These are phyloP conservation scores for Mortierella sp. DNA, from an alignment of 371 early-diverging fungal genomes.

Conservation along the genomic window DNA sequence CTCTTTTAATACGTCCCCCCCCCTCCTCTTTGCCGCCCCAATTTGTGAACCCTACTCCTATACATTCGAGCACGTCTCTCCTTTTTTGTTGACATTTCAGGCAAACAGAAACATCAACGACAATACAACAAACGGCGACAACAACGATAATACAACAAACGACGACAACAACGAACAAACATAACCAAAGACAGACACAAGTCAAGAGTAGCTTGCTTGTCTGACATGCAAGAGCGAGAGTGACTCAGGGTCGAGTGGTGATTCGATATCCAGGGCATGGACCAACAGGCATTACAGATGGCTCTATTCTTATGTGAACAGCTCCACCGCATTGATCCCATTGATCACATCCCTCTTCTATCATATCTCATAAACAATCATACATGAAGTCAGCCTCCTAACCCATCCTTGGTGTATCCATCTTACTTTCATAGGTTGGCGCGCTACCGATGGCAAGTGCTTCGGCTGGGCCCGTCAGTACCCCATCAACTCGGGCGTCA, in stretches of 20 bases:
- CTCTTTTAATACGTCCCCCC: neutral
- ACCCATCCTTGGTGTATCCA: neutral
- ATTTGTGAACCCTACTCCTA: neutral
- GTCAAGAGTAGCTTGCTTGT: neutral
- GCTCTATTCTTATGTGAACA: neutral
- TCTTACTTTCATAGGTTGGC: constrained; percentile 15
- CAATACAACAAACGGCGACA: neutral
- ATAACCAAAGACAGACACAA: neutral
- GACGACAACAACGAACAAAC: neutral
- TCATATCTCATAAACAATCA: neutral
- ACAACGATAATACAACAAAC: neutral
- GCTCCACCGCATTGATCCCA: neutral
- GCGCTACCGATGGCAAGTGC: constrained; percentile 28
- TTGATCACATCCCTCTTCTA: neutral
- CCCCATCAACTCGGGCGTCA: constrained; percentile 16
- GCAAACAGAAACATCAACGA: neutral
- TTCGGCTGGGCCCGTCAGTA: constrained; percentile 38
- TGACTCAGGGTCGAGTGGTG: neutral
- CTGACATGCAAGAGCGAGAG: neutral
- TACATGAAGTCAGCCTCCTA: neutral
- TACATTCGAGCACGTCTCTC: neutral
- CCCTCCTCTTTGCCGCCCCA: neutral
- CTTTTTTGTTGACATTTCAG: neutral
- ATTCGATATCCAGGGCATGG: neutral
- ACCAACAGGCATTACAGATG: neutral